These are phyloP conservation scores for Boletus mariae DNA, from an alignment of 1,284 basidiomycete species.

Conservation along the genomic window DNA sequence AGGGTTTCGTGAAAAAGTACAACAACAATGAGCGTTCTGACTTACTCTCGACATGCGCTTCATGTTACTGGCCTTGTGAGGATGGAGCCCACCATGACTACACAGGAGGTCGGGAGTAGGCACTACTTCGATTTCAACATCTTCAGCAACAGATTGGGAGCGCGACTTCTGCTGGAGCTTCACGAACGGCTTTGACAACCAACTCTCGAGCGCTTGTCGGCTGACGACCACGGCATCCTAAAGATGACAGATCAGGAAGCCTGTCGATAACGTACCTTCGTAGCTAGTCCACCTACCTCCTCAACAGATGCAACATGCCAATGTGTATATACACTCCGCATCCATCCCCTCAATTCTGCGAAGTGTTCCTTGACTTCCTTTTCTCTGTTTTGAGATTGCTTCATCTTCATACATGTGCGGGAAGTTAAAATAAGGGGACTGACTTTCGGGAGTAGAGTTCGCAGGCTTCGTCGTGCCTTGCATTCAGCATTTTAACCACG, in stretches of 20 bases:
- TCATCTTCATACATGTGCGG: constrained; percentile 18
- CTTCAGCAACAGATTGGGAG: constrained; percentile 19
- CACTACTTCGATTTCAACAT: constrained; percentile 13
- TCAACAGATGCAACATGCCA: constrained; percentile 54
- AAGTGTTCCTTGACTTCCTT: constrained; percentile 44
- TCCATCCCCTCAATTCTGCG: constrained; percentile 44
- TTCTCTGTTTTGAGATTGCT: constrained; percentile 37
- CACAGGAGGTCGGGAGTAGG: constrained; percentile 50
- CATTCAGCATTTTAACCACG: constrained; percentile 56
- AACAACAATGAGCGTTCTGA: constrained; percentile 16
- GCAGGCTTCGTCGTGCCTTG: constrained; percentile 48
- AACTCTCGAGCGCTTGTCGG: constrained; percentile 54
- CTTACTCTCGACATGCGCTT: constrained; percentile 52
- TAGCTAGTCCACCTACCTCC: constrained; percentile 39
- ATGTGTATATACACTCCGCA: constrained; percentile 57
- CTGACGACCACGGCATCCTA: constrained; percentile 60
- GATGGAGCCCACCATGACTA: constrained; percentile 55
- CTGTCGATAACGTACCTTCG: constrained; percentile 7
- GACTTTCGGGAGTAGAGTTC: constrained; percentile 50
- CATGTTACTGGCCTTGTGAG: constrained; percentile 53
- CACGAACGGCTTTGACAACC: constrained; percentile 47
- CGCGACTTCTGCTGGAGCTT: constrained; percentile 20
- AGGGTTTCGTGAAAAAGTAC: neutral
- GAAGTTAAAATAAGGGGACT: constrained; percentile 25
- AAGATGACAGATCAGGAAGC: constrained; percentile 8